A percentile compares a stretch with the other conserved stretches of the same genome.
Evolutionary conservation across 495 filamentous ascomycete species (phyloP).

Genomic region (Glonium stellatum): DNA sequence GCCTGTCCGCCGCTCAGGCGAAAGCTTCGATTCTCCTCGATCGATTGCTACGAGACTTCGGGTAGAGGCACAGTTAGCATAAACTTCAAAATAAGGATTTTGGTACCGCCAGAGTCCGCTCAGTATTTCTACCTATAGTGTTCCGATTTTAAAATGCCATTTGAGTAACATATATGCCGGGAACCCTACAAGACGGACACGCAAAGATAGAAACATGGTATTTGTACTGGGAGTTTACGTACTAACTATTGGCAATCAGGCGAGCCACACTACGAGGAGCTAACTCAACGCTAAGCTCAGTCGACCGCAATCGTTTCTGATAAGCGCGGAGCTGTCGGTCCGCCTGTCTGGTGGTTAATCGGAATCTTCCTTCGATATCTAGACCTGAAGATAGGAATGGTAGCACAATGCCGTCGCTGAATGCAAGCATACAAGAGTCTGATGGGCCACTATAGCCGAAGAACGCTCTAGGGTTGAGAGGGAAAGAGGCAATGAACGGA

Average conservation of each 20-base stretch:
- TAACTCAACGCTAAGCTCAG: constrained; percentile 15
- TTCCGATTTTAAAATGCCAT: no score
- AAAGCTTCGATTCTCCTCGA: constrained; percentile 26
- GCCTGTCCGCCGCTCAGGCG: constrained; percentile 16
- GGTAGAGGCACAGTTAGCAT: no score
- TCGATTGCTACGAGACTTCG: constrained; percentile 29
- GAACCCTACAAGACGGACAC: no score
- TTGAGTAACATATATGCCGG: no score
- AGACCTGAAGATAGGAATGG: constrained; percentile 33
- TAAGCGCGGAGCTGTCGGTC: constrained; percentile 33
- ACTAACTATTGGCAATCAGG: constrained; percentile 34
- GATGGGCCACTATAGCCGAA: constrained; percentile 27
- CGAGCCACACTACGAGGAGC: constrained; percentile 21
- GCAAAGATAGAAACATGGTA: no score
- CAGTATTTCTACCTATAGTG: no score
- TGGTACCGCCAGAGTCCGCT: no score
- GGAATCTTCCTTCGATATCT: constrained; percentile 27
- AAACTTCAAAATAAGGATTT: no score
- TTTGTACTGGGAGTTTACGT: no score
- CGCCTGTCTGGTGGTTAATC: constrained; percentile 29
- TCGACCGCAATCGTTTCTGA: constrained; percentile 30
- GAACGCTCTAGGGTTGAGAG: constrained; percentile 36
- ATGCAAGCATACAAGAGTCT: constrained; percentile 36
- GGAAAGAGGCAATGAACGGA: constrained; percentile 35
- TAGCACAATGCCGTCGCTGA: constrained; percentile 34